Base-by-base conservation (phyloP, 2,329 filamentous ascomycete genomes). In the Calonectria henricotiae region DNA sequence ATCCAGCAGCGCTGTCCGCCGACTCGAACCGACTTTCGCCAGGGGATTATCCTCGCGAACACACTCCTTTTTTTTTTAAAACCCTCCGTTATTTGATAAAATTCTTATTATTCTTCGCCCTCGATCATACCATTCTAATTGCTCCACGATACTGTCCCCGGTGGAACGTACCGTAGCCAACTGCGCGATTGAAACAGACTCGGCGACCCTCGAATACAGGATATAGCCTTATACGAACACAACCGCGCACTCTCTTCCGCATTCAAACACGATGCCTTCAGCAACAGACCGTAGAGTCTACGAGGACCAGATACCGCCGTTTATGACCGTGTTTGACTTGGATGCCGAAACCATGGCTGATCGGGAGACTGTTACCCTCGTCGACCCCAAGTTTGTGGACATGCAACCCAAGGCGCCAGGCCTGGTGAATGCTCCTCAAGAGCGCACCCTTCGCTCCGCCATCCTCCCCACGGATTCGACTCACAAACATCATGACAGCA, bases 401-500 rank as follows among this genome's bases (percentile, higher is more conserved):
- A 82, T 88, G 77, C 86, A 85, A 37, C 75, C 83, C 70, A 80
- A 82, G 79, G 69, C 82, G 71, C 78, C 84, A 61, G 76, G 79
- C 49, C 79, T 85, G 70, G 74, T 80, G 66, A 83, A 84, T 69
- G 72, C 82, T 20, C 74, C 81, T 44, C 76, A 81, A 41, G 79
- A 83, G 58, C 80, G 83, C 47, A 77, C 78, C 43, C 80, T 86
- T 65, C 79, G 82, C 65, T 79, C 85, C 54, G 79, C 81, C 67
- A 78, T 83, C 62, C 77, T 88, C 63, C 79, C 84, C 37, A 78
- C 84, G 4, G 86, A 88, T 75, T 79, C 85, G 71, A 85, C 85
- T 73, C 93, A 94, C 82, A 90, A 92, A 78, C 92, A 94, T 80
- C 88, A 91, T 80, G 89, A 94, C 79, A 94, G 92, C 83, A 92